Evolutionary conservation across 805 yeast genomes (phyloP), one percentile per base, ranked within the genome.

Genomic region (Candida boleticola): DNA sequence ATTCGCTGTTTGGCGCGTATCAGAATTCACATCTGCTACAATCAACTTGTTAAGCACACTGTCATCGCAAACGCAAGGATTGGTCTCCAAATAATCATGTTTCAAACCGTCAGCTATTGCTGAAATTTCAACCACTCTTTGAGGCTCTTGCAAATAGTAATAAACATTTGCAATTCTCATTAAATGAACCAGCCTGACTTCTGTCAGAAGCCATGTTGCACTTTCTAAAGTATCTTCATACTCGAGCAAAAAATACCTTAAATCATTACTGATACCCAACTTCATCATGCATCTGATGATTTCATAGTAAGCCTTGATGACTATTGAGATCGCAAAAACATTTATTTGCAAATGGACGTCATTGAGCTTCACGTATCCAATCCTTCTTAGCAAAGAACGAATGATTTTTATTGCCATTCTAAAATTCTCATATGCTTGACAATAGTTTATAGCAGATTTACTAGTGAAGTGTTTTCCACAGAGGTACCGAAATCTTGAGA

Each of bases 241-340:
- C 27, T 23, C 27, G 11, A 7, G 7, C 27, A 23, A 23, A 23
- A 74, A 83, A 53, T 70, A 80, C 2, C 73, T 71, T 36, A 81
- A 71, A 42, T 84, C 89, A 47, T 77, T 78, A 0, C 80, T 63
- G 2, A 81, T 53, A 0, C 90, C 89, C 29, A 79, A 53, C 29
- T 69, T 73, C 13, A 68, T 59, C 40, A 71, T 66, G 0, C 66
- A 51, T 3, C 64, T 56, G 18, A 80, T 60, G 20, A 79, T 58
- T 2, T 43, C 41, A 5, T 61, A 57, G 48, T 77, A 79, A 2
- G 76, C 49, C 3, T 57, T 51, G 10, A 68, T 52, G 26, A 80
- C 53, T 11, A 55, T 47, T 1, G 43, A 44, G 0, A 73, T 56
- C 2, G 77, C 56, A 20, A 56, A 57, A 61, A 74, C 60, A 46